These are phyloP conservation scores for Pistacia atlantica DNA, from an alignment of 345 rosid genomes.

Conservation along the genomic window DNA sequence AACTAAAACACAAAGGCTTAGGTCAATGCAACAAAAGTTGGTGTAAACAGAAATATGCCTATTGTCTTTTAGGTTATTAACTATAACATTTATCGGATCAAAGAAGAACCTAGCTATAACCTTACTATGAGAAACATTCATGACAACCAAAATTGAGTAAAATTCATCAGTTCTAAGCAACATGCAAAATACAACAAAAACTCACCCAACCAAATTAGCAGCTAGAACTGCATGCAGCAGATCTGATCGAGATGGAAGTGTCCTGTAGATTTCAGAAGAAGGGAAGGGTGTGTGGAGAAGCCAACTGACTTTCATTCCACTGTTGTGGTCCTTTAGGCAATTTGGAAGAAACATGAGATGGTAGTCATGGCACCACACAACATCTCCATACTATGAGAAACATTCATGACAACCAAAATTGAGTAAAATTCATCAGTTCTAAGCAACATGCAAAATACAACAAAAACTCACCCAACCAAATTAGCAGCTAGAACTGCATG, in stretches of 20 bases:
- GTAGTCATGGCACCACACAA: conserved; percentile 99
- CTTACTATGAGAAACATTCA: neutral
- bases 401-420: conserved; percentile 4
- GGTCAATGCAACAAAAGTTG: neutral
- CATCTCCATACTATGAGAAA: neutral
- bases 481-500: conserved; percentile 98
- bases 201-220: conserved; percentile 98
- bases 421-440: neutral
- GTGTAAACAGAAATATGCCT: neutral
- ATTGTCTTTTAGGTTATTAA: neutral
- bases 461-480: conserved; percentile 82
- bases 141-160: conserved; percentile 5
- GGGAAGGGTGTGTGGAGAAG: conserved; percentile 99
- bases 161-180: neutral
- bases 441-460: conserved; percentile 2
- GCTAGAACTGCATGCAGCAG: conserved; percentile 94
- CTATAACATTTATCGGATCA: neutral
- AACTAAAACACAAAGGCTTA: neutral
- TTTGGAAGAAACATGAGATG: conserved; percentile 98
- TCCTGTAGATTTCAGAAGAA: conserved; percentile 97
- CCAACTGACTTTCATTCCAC: conserved; percentile 98
- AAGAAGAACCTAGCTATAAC: neutral
- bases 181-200: conserved; percentile 17
- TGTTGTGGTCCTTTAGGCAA: conserved; percentile 82
- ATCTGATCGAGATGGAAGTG: conserved; percentile 95